Base-by-base conservation (phyloP, 306 rosid genomes). In the Fragaria ananassa region DNA sequence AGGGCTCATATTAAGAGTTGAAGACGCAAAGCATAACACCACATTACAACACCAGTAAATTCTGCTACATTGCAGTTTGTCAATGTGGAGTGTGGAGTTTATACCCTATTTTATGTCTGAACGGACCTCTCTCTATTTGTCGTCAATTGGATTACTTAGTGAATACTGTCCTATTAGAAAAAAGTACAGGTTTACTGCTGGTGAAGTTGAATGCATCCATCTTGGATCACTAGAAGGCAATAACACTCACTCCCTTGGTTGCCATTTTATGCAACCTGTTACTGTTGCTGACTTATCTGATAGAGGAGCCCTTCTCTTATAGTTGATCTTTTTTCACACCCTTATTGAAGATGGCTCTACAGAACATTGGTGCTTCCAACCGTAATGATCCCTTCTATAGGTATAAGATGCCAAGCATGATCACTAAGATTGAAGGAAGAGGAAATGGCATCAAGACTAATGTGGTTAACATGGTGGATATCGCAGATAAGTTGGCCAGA, bases 301-400 rank as follows among this genome's bases (percentile, higher is more conserved):
- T 25, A 27, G 54, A 25, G 51, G 42, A 70, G 49, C 77, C 57
- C n/a, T 79, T 79, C 72, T 84, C 63, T 63, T 74, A 44, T 68
- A 61, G 44, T 25, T 51, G 46, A 21, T 61, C 56, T n/a, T 45
- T 27, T 60, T 31, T 45, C 37, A n/a, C 63, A 34, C 61, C 14
- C 53, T 44, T 42, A 46, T 66, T 47, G 77, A 79, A 70, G 78
- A 89, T 91, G 97, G 95, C 93, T 14, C 74, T 91, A 50, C 91
- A 88, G 79, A 91, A 91, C 58, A 91, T 91, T 74, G 95, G 97
- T 82, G 95, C 96, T 54, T 79, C 87, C 3, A 89, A 91, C 79
- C 89, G 91, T 8, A 93, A 91, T 68, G 95, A 91, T 88, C 93
- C 95, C 90, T 91, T 91, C 86, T 91, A 91, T 27, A 82, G 97